Conservation (phyloP, 164 flowering plant genomes). For the Nymphaea thermarum region DNA sequence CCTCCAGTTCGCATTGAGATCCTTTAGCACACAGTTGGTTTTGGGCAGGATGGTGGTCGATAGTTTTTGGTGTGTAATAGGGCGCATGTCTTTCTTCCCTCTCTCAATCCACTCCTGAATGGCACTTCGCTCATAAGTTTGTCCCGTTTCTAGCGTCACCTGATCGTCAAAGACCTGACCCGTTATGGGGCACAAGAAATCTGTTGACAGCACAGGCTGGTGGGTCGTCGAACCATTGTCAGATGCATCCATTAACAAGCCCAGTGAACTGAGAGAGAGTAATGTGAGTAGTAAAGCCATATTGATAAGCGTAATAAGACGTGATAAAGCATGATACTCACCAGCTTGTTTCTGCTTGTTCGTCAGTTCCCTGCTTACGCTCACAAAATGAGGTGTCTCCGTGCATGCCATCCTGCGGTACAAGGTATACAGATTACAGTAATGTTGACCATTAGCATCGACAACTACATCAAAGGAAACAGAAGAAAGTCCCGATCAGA, state of each 20-base stretch:
- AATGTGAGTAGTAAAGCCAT: neutral
- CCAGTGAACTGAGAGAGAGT: neutral
- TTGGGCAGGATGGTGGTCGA: constrained; percentile 54
- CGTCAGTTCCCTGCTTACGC: no score
- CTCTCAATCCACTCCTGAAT: constrained; percentile 79
- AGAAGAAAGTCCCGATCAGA: no score
- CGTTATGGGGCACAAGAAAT: constrained; percentile 79
- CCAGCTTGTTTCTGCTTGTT: no score
- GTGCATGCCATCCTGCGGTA: no score
- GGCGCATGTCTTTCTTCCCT: constrained; percentile 58
- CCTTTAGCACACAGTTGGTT: constrained; percentile 69
- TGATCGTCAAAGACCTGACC: constrained; percentile 63
- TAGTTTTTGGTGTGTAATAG: constrained; percentile 69
- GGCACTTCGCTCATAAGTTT: constrained; percentile 74
- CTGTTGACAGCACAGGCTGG: constrained; percentile 46
- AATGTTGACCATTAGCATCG: no score
- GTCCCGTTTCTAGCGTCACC: constrained; percentile 84
- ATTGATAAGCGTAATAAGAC: no score
- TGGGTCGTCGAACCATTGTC: no score
- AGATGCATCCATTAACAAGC: neutral
- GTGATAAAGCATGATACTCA: no score
- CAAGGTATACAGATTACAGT: no score
- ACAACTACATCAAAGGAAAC: no score
- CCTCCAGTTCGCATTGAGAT: constrained; percentile 76
- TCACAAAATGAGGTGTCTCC: no score